Conservation (phyloP, 768 basidiomycete species). For the Melanogaster broomeanus region DNA sequence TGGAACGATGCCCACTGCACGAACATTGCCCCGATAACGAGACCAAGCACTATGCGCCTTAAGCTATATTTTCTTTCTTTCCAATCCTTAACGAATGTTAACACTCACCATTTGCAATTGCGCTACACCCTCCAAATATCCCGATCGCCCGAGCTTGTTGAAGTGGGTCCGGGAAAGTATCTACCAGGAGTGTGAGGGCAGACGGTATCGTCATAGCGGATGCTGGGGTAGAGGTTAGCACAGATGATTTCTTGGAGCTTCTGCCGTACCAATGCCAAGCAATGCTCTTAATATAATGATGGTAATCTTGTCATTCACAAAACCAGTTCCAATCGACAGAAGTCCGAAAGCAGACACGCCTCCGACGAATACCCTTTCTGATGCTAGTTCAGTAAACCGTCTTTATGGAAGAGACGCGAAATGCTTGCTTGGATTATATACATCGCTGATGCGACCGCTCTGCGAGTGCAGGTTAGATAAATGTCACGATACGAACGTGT, state of each 20-base stretch:
- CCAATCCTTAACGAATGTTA: not conserved
- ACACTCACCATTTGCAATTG: conserved; percentile 42
- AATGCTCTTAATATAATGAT: conserved; percentile 50
- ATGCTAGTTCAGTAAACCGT: not conserved
- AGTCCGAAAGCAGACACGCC: conserved; percentile 41
- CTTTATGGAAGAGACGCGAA: not conserved
- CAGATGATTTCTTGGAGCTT: not conserved
- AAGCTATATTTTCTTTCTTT: not conserved
- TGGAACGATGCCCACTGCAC: conserved; percentile 42
- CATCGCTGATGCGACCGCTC: conserved; percentile 41
- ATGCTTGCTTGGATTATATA: conserved; percentile 40
- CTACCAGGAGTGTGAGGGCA: conserved; percentile 42
- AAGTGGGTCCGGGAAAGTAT: conserved; percentile 39
- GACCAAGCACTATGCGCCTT: conserved; percentile 29
- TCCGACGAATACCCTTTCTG: conserved; percentile 39
- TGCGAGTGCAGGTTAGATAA: conserved; percentile 9
- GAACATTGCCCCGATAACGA: conserved; percentile 42
- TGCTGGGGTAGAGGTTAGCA: conserved; percentile 19
- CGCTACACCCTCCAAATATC: conserved; percentile 42
- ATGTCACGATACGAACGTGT: not conserved
- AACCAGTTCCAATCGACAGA: conserved; percentile 43
- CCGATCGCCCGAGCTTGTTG: conserved; percentile 47
- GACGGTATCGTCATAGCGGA: conserved; percentile 48
- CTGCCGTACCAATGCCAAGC: conserved; percentile 38
- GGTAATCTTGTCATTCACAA: conserved; percentile 41